phyloP scores from a whole-genome alignment of 345 rosid genomes.

The Salix caprea region DNA sequence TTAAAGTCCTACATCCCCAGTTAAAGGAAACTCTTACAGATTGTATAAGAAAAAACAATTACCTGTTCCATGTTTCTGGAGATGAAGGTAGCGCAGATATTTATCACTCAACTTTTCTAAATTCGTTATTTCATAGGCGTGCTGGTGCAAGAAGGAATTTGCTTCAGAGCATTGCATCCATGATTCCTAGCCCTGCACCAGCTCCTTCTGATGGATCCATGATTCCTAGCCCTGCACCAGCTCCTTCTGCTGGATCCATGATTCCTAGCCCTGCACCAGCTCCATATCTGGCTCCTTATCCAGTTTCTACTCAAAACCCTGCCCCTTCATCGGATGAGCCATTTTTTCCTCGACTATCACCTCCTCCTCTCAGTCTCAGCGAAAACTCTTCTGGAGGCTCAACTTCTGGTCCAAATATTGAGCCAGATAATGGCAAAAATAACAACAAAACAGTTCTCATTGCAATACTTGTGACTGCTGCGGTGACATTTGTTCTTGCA shows the following conservation, averaged over 20 bases:
- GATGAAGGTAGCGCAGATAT: constrained; percentile 36
- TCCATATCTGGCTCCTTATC: constrained; percentile 10
- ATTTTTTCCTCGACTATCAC: constrained; percentile 31
- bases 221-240: constrained; percentile 15
- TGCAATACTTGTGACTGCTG: constrained; percentile 73
- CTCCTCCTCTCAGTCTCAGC: constrained; percentile 22
- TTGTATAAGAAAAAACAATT: constrained; percentile 50
- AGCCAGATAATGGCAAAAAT: constrained; percentile 19
- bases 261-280: constrained; percentile 19
- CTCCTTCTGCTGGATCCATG: constrained; percentile 21
- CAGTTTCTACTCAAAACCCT: constrained; percentile 1
- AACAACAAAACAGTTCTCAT: constrained; percentile 41
- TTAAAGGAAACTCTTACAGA: constrained; percentile 44
- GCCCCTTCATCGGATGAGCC: constrained; percentile 17
- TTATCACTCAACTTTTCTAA: constrained; percentile 27
- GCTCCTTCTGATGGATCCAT: constrained; percentile 21
- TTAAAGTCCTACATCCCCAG: constrained; percentile 37
- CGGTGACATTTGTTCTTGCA: constrained; percentile 58
- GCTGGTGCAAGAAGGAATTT: constrained; percentile 27
- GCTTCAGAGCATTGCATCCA: constrained; percentile 30
- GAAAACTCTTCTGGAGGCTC: constrained; percentile 21
- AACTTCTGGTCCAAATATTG: constrained; percentile 26
- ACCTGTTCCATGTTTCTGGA: constrained; percentile 31
- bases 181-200: constrained; percentile 19
- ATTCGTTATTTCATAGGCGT: constrained; percentile 28